These are phyloP conservation scores for Phialemoniopsis sp. DNA, from an alignment of 2,329 filamentous ascomycete species.

Conservation along the genomic window DNA sequence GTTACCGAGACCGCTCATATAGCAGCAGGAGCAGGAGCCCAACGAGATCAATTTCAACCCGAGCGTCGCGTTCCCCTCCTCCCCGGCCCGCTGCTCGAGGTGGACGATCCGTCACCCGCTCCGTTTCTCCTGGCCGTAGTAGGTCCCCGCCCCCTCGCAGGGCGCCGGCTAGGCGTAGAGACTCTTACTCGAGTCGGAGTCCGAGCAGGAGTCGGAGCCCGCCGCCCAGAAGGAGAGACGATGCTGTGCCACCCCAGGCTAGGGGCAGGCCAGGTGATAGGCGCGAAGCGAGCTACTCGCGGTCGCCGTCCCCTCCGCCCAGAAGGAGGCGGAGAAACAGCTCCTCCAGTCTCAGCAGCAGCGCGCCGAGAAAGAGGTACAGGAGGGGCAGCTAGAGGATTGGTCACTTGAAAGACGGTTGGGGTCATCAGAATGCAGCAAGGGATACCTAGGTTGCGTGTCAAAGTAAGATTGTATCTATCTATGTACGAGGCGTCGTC, in stretches of 20 bases:
- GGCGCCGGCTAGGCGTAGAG: no score
- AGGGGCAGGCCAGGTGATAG: no score
- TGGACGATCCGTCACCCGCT: conserved; percentile 8
- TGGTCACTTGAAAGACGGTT: neutral
- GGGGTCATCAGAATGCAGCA: neutral
- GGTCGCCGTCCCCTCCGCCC: conserved; percentile 4
- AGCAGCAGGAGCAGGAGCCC: conserved; percentile 10
- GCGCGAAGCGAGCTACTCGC: conserved; percentile 1
- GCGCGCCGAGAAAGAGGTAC: conserved; percentile 16
- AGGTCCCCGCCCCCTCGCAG: no score
- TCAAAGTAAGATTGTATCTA: conserved; percentile 1
- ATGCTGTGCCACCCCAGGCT: no score
- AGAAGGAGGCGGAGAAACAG: conserved; percentile 12
- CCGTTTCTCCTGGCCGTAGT: neutral
- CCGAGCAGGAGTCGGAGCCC: no score
- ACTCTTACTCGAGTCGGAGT: no score
- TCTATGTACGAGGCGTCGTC: neutral
- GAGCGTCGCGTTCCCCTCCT: conserved; percentile 5
- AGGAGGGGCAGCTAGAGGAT: conserved; percentile 6
- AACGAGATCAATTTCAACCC: conserved; percentile 14
- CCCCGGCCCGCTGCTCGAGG: conserved; percentile 5
- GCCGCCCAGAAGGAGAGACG: no score
- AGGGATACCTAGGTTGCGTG: neutral
- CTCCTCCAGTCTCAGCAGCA: conserved; percentile 8
- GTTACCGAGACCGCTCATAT: conserved; percentile 6